phyloP scores from a whole-genome alignment of 2,329 filamentous ascomycete species.

The Chlorencoelia australis region DNA sequence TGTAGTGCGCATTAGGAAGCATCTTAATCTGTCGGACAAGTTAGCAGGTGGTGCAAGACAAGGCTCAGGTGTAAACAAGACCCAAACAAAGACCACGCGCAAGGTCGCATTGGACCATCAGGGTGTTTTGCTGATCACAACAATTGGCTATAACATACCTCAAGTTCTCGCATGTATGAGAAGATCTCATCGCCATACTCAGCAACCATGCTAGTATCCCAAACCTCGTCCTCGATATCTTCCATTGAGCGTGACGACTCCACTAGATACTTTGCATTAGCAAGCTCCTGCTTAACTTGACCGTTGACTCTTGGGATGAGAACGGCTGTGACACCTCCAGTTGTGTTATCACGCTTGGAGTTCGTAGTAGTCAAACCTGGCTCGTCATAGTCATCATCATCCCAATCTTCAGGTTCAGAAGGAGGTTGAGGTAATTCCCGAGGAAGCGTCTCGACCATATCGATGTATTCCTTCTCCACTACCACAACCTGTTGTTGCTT shows the following conservation, averaged over 20 bases:
- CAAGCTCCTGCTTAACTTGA: conserved; percentile 63
- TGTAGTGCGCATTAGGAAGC: conserved; percentile 85
- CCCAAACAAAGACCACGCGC: conserved; percentile 6
- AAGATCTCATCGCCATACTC: conserved; percentile 97
- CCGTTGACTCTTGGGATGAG: conserved; percentile 63
- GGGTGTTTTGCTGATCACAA: background rate
- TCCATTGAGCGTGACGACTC: conserved; percentile 41
- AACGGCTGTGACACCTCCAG: conserved; percentile 50
- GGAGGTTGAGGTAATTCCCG: conserved; percentile 16
- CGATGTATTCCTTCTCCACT: conserved; percentile 31
- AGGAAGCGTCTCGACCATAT: background rate
- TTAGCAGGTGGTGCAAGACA: conserved; percentile 22
- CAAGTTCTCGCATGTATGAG: conserved; percentile 77
- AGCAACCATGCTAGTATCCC: conserved; percentile 95
- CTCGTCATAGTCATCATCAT: conserved; percentile 59
- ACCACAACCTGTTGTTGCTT: conserved; percentile 9
- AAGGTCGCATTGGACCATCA: conserved; percentile 1
- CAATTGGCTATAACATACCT: conserved; percentile 43
- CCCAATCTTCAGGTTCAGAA: conserved; percentile 58
- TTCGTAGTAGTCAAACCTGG: conserved; percentile 65
- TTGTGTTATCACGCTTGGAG: conserved; percentile 69
- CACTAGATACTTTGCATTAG: conserved; percentile 37
- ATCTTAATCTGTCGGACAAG: conserved; percentile 51
- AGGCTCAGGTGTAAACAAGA: conserved; percentile 18
- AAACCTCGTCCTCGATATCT: conserved; percentile 78